Evolutionary conservation across 2,329 filamentous ascomycete genomes (phyloP).

Genomic region (Leptographium radiaticola): DNA sequence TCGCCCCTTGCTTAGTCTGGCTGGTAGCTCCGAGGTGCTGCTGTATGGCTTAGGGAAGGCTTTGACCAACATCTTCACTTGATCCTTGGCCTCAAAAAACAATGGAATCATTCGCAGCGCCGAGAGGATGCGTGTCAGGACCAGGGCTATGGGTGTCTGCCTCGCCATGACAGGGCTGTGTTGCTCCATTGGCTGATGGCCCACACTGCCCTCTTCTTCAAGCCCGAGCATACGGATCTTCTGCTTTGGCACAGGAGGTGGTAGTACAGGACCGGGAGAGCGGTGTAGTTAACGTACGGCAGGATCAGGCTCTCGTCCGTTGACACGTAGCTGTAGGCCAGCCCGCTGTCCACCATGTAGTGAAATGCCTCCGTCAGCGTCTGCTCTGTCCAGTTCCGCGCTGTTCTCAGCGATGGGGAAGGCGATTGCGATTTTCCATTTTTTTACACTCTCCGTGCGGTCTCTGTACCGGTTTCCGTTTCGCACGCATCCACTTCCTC

Average conservation of each 20-base stretch:
- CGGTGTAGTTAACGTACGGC: neutral
- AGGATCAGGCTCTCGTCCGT: neutral
- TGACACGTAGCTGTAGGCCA: neutral
- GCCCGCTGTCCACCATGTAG: neutral
- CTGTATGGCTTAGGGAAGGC: neutral
- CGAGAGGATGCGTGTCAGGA: neutral
- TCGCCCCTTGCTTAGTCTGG: neutral
- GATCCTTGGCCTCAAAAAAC: neutral
- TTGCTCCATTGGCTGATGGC: neutral
- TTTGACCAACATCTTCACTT: neutral
- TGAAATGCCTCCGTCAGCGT: neutral
- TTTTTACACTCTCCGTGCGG: neutral
- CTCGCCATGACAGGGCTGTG: neutral
- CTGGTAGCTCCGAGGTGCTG: neutral
- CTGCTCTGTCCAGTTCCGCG: neutral
- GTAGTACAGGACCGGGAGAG: neutral
- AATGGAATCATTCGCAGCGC: neutral
- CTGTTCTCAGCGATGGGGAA: neutral
- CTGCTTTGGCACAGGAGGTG: neutral
- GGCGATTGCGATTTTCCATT: neutral
- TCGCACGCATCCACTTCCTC: neutral
- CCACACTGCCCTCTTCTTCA: neutral
- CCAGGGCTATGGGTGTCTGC: neutral
- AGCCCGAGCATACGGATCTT: neutral
- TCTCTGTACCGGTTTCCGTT: neutral